Evolutionary conservation across 2,329 filamentous ascomycete species (phyloP).

Genomic region (Dothistroma pini): DNA sequence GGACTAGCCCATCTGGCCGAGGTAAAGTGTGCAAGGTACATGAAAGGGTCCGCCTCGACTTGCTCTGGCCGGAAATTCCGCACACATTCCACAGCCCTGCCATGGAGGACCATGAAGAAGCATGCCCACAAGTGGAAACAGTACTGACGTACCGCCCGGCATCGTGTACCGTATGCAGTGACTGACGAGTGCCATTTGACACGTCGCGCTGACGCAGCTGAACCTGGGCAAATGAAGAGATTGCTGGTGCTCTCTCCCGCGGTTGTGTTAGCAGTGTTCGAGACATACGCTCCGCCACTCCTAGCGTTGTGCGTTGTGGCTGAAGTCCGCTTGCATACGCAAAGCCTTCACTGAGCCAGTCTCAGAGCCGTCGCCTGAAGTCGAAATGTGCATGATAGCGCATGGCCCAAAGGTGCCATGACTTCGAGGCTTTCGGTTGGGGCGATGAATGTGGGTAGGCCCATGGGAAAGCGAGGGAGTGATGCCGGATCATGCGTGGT

Average conservation of each 20-base stretch:
- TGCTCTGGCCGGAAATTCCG: constrained; percentile 62
- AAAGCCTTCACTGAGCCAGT: too few species aligned
- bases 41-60: constrained; percentile 9
- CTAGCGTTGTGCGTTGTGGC: too few species aligned
- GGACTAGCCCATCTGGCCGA: constrained; percentile 9
- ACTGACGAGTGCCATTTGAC: neutral
- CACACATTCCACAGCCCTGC: constrained; percentile 15
- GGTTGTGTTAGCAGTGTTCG: neutral
- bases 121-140: constrained; percentile 11
- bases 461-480: neutral
- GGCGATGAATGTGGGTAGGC: neutral
- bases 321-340: too few species aligned
- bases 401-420: neutral
- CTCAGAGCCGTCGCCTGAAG: neutral
- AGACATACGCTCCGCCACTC: too few species aligned
- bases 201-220: neutral
- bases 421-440: neutral
- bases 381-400: neutral
- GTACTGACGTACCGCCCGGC: neutral
- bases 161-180: neutral
- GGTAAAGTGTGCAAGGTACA: constrained; percentile 14
- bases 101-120: constrained; percentile 11
- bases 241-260: neutral
- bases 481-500: neutral
- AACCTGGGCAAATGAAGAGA: neutral